Evolutionary conservation across 768 basidiomycete species (phyloP).

Genomic region (Mycena venus): DNA sequence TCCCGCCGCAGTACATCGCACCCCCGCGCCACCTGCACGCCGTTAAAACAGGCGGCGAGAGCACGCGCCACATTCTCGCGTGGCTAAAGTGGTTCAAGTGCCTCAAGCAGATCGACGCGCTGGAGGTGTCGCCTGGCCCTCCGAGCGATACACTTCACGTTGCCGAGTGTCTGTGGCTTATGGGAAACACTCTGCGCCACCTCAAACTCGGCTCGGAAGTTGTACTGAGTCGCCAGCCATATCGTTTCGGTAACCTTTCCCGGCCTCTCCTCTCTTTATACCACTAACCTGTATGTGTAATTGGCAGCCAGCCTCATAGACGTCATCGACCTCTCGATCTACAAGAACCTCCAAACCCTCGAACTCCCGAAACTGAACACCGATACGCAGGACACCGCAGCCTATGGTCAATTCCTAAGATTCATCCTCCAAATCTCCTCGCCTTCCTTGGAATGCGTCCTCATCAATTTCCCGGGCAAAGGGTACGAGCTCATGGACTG

Average conservation of each 20-base stretch:
- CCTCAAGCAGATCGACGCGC: not conserved
- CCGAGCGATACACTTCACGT: not conserved
- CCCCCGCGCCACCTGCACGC: conserved; percentile 15
- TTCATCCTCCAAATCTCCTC: conserved; percentile 9
- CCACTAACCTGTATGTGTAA: not conserved
- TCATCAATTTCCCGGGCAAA: not conserved
- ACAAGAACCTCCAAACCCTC: not conserved
- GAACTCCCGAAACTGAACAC: not conserved
- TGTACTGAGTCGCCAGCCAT: not conserved
- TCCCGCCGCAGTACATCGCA: not conserved
- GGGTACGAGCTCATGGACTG: conserved; percentile 8
- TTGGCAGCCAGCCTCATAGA: not conserved
- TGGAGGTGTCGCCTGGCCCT: not conserved
- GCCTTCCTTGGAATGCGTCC: not conserved
- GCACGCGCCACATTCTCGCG: not conserved
- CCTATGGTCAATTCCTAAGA: not conserved
- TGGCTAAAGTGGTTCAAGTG: not conserved
- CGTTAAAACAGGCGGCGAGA: not conserved
- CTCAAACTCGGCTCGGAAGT: not conserved
- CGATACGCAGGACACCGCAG: not conserved
- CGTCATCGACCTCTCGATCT: not conserved
- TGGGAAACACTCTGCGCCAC: not conserved
- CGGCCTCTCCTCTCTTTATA: not conserved
- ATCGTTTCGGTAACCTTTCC: not conserved
- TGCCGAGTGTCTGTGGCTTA: not conserved